phyloP scores from a whole-genome alignment of 1,284 basidiomycete species.

The Tremellales sp. region DNA sequence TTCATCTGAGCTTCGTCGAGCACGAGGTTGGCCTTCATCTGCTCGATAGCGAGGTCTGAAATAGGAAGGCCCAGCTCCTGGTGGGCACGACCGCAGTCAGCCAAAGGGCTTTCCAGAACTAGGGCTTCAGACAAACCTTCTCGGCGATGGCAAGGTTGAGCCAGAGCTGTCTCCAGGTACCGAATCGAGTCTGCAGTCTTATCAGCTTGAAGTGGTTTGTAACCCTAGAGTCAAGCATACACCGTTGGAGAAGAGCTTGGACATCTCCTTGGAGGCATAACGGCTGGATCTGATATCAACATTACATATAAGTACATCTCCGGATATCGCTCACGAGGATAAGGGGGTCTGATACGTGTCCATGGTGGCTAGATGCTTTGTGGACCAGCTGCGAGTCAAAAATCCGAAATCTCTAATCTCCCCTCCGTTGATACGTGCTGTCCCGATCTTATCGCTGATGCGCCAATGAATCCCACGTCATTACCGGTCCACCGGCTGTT shows the following conservation, averaged over 20 bases:
- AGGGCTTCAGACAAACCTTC: slow-evolving; percentile 54
- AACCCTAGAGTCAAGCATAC: slow-evolving; percentile 52
- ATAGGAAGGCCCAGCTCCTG: slow-evolving; percentile 83
- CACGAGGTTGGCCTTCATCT: slow-evolving; percentile 90
- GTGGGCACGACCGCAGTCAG: slow-evolving; percentile 4
- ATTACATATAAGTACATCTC: background rate
- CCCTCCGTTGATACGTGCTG: too few species aligned
- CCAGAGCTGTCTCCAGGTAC: slow-evolving; percentile 97
- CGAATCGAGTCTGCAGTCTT: slow-evolving; percentile 74
- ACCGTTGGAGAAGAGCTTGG: slow-evolving; percentile 85
- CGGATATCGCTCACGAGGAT: slow-evolving; percentile 46
- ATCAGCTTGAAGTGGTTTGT: slow-evolving; percentile 1
- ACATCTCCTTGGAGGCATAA: slow-evolving; percentile 99
- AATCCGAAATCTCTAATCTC: too few species aligned
- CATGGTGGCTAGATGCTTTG: slow-evolving; percentile 29
- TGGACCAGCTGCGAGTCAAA: too few species aligned
- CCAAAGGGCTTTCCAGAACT: background rate
- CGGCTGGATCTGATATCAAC: slow-evolving; percentile 58
- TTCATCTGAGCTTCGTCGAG: slow-evolving; percentile 88
- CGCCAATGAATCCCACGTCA: background rate
- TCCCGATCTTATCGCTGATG: background rate
- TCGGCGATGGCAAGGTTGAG: slow-evolving; percentile 94
- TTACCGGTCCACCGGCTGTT: background rate
- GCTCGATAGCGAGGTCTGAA: slow-evolving; percentile 81
- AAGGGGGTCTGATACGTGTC: slow-evolving; percentile 54